Percentiles rank a stretch among this genome's conserved stretches.
phyloP scores from a whole-genome alignment of 768 basidiomycete species.

The Tephrocybe sp. region DNA sequence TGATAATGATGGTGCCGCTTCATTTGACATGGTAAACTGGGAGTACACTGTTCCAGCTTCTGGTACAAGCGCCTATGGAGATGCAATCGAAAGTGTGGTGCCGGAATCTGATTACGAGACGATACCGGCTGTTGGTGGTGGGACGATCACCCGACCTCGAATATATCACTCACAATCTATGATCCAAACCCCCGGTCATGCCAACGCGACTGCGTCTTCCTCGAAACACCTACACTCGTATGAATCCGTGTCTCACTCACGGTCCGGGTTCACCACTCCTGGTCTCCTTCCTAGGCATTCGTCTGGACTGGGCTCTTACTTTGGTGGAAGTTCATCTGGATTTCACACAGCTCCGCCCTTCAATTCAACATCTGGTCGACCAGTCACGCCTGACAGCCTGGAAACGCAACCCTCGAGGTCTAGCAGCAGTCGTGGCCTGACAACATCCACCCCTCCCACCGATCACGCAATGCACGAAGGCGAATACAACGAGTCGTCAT shows the following conservation, averaged over 20 bases:
- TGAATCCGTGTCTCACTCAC: slow-evolving; percentile 11
- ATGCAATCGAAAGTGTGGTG: slow-evolving; percentile 38
- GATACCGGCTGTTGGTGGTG: slow-evolving; percentile 90
- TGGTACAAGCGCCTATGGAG: slow-evolving; percentile 40
- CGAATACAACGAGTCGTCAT: slow-evolving; percentile 11
- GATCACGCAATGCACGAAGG: slow-evolving; percentile 27
- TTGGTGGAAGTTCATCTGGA: slow-evolving; percentile 16
- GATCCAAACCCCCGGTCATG: slow-evolving; percentile 44
- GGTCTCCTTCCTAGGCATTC: slow-evolving; percentile 25
- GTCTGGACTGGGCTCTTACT: slow-evolving; percentile 24
- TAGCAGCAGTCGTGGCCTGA: slow-evolving; percentile 42
- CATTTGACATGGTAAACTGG: slow-evolving; percentile 74
- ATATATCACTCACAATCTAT: slow-evolving; percentile 84
- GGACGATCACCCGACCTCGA: slow-evolving; percentile 79
- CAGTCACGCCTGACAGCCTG: slow-evolving; percentile 49
- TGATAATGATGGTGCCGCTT: slow-evolving; percentile 35
- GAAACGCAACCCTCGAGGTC: slow-evolving; percentile 52
- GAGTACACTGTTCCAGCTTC: slow-evolving; percentile 53
- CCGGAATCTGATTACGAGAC: slow-evolving; percentile 69
- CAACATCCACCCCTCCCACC: slow-evolving; percentile 47
- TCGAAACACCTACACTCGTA: slow-evolving; percentile 18
- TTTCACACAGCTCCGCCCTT: slow-evolving; percentile 17
- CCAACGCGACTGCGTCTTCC: slow-evolving; percentile 18
- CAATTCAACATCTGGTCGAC: slow-evolving; percentile 28
- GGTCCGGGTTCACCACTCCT: slow-evolving; percentile 26